These are phyloP conservation scores for Aspergillus indologenus DNA, from an alignment of 495 filamentous ascomycete genomes.

Conservation along the genomic window DNA sequence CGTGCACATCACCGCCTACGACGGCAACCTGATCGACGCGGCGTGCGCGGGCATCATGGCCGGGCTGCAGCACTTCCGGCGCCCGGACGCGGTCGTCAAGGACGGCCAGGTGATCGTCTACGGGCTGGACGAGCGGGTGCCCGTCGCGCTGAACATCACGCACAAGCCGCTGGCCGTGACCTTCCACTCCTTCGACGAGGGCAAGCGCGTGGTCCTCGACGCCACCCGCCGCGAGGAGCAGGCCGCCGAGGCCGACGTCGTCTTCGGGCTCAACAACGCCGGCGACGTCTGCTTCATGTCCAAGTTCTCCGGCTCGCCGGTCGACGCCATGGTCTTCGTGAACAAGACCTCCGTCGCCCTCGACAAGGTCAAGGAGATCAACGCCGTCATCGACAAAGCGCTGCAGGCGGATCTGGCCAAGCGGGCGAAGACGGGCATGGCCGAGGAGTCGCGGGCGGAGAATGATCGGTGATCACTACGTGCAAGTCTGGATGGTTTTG, in stretches of 20 bases:
- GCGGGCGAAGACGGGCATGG: constrained; percentile 71
- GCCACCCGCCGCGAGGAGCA: constrained; percentile 82
- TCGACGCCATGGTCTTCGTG: constrained; percentile 73
- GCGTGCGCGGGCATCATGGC: constrained; percentile 83
- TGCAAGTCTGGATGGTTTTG: not conserved
- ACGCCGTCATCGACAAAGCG: constrained; percentile 61
- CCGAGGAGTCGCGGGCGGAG: constrained; percentile 77
- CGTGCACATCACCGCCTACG: constrained; percentile 83
- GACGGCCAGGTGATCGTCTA: constrained; percentile 81
- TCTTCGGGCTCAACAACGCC: constrained; percentile 80
- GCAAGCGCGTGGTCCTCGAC: constrained; percentile 67
- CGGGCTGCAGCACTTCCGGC: constrained; percentile 82
- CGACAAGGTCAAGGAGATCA: constrained; percentile 76
- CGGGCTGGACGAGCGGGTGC: constrained; percentile 78
- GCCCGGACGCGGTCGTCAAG: constrained; percentile 80
- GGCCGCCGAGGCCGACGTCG: constrained; percentile 75
- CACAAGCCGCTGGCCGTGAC: constrained; percentile 87
- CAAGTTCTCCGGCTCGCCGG: constrained; percentile 77
- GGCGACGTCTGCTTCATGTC: constrained; percentile 91
- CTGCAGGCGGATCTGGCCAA: constrained; percentile 73
- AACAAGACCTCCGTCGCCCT: constrained; percentile 66
- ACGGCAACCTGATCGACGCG: constrained; percentile 83
- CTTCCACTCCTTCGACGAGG: constrained; percentile 74
- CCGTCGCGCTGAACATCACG: constrained; percentile 81
- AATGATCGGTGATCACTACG: constrained; percentile 62